Conservation (phyloP, 352 stramenopile species). For the Globisporangium carolinianum region DNA sequence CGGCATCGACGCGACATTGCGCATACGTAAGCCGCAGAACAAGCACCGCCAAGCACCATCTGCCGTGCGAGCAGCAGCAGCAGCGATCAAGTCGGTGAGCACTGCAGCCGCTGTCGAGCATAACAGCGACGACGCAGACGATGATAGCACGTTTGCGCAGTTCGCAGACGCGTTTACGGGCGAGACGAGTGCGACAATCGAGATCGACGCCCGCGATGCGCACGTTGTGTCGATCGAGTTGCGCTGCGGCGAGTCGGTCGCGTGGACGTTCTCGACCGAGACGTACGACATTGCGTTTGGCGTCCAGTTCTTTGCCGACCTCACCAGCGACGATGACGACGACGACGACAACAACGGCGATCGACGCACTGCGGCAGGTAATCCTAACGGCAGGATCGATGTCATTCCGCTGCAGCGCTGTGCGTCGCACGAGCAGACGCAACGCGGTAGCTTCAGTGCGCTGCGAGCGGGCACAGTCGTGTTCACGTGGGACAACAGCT, state of each 20-base stretch:
- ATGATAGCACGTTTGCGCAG: slow-evolving; percentile 21
- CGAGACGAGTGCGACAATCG: slow-evolving; percentile 22
- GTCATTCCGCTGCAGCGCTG: slow-evolving; percentile 29
- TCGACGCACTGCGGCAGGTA: background rate
- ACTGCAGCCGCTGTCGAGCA: no score
- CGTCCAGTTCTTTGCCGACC: slow-evolving; percentile 33
- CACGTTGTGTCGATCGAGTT: slow-evolving; percentile 50
- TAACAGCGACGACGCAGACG: background rate
- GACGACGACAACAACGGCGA: slow-evolving; percentile 24
- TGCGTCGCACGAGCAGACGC: slow-evolving; percentile 22
- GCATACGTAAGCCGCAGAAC: slow-evolving; percentile 42
- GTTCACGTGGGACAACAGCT: slow-evolving; percentile 61
- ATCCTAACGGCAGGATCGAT: slow-evolving; percentile 20
- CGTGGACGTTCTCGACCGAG: slow-evolving; percentile 46
- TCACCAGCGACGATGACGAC: slow-evolving; percentile 2
- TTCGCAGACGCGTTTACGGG: slow-evolving; percentile 18
- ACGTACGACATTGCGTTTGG: slow-evolving; percentile 50
- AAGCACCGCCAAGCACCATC: slow-evolving; percentile 22
- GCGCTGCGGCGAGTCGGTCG: slow-evolving; percentile 25
- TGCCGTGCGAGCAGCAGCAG: background rate
- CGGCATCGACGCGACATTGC: slow-evolving; percentile 32
- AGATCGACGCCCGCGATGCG: slow-evolving; percentile 28
- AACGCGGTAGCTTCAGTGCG: slow-evolving; percentile 31
- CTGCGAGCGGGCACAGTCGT: slow-evolving; percentile 29
- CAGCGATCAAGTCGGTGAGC: background rate